Conservation (phyloP, 2,329 filamentous ascomycete species). For the Torrubiella hemipterigena region DNA sequence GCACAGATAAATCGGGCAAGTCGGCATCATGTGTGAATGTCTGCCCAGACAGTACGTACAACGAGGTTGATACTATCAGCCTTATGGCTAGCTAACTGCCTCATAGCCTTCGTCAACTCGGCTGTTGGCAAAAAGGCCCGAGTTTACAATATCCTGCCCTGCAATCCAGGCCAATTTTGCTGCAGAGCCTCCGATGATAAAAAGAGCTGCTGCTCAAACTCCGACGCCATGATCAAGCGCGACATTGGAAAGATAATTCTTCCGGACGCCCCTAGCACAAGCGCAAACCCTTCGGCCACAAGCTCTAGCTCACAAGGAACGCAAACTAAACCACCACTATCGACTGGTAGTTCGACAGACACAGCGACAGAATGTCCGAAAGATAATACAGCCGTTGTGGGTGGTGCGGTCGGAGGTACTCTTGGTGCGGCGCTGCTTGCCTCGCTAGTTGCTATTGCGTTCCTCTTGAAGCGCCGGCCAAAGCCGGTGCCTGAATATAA, state of each 20-base stretch:
- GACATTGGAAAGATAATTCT: conserved; percentile 7
- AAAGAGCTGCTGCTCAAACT: conserved; percentile 9
- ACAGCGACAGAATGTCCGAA: conserved; percentile 7
- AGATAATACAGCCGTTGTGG: conserved; percentile 11
- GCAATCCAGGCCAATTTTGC: conserved; percentile 9
- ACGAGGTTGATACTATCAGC: not conserved
- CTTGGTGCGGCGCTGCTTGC: conserved; percentile 12
- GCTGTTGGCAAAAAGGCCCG: conserved; percentile 1
- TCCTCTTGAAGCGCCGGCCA: conserved; percentile 8
- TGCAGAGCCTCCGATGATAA: conserved; percentile 6
- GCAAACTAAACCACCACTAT: no score
- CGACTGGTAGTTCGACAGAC: conserved; percentile 1
- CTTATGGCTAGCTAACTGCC: not conserved
- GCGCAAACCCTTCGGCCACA: no score
- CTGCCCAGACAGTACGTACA: conserved; percentile 8
- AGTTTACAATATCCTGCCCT: conserved; percentile 10
- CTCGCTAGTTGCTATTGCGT: conserved; percentile 9
- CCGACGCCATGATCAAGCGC: conserved; percentile 1
- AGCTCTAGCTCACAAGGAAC: no score
- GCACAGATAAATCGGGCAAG: conserved; percentile 9
- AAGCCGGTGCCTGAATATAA: no score
- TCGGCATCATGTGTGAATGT: conserved; percentile 8
- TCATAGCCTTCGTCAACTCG: conserved; percentile 7
- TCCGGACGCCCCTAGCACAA: no score
- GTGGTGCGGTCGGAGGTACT: conserved; percentile 11